A percentile compares a stretch with the other conserved stretches of the same genome.
Conservation (phyloP, 176 grass and related monocot species). For the Avena eriantha region DNA sequence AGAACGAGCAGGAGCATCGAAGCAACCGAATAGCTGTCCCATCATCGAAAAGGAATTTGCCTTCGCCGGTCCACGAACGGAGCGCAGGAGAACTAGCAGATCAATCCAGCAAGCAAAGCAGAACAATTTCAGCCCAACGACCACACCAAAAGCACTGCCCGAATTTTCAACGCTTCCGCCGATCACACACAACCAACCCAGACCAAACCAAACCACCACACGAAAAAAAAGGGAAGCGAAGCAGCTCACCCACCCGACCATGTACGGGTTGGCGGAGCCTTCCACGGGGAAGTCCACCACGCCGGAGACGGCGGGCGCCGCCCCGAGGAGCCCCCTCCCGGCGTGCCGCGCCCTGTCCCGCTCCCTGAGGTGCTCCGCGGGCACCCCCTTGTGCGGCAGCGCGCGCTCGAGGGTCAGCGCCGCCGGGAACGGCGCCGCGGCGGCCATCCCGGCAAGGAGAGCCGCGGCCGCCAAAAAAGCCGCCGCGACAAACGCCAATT, state of each 20-base stretch:
- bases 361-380: conserved; percentile 65
- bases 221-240: conserved; percentile 16
- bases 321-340: conserved; percentile 61
- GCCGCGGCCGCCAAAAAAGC: neutral
- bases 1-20: neutral
- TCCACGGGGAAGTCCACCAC: conserved; percentile 93
- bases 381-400: conserved; percentile 62
- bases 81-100: neutral
- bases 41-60: neutral
- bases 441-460: neutral
- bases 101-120: neutral
- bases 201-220: neutral
- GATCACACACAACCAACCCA: conserved; percentile 14
- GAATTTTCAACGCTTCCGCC: conserved; percentile 20
- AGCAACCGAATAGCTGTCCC: neutral
- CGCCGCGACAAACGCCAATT: conserved; percentile 21
- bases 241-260: conserved; percentile 79
- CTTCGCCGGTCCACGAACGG: neutral
- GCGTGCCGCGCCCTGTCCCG: conserved; percentile 69
- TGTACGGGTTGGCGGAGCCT: conserved; percentile 86
- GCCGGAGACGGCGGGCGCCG: conserved; percentile 42
- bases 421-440: conserved; percentile 30
- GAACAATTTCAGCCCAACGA: neutral
- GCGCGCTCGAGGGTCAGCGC: conserved; percentile 74
- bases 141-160: neutral